A percentile compares a stretch with the other conserved stretches of the same genome.
These are phyloP conservation scores for Podochytrium sp. DNA, from an alignment of 192 early-diverging fungal species.

Conservation along the genomic window DNA sequence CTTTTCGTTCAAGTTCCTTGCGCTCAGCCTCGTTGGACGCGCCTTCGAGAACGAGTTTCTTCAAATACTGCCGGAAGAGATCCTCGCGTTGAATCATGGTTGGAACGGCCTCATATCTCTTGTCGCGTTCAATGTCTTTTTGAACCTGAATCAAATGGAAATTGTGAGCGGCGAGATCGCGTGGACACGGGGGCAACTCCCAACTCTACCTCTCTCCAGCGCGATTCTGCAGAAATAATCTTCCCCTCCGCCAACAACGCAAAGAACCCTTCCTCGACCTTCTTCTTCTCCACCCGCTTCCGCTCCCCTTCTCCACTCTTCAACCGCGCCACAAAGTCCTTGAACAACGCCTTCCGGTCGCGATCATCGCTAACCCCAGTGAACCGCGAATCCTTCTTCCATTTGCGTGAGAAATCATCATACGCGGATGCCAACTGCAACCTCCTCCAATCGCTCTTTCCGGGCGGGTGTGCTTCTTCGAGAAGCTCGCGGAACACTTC, in stretches of 20 bases:
- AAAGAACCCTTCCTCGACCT: conserved; percentile 59
- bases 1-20: conserved; percentile 46
- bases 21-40: conserved; percentile 21
- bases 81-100: conserved; percentile 69
- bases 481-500: conserved; percentile 65
- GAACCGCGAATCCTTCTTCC: conserved; percentile 68
- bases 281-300: conserved; percentile 50
- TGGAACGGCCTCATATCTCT: conserved; percentile 66
- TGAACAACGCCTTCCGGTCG: conserved; percentile 66
- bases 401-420: conserved; percentile 77
- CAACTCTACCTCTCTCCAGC: conserved; percentile 54
- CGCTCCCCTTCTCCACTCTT: conserved; percentile 33
- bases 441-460: conserved; percentile 21
- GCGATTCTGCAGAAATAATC: conserved; percentile 58
- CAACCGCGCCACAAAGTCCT: conserved; percentile 62
- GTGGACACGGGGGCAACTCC: background rate
- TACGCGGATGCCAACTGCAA: conserved; percentile 60
- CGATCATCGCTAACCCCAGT: conserved; percentile 57
- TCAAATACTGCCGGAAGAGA: conserved; percentile 69
- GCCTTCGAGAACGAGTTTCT: conserved; percentile 46
- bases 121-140: conserved; percentile 66
- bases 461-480: conserved; percentile 47
- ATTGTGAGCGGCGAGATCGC: background rate
- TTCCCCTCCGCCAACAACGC: conserved; percentile 60
- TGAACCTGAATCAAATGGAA: conserved; percentile 45